Evolutionary conservation across 129 eudicot genomes (phyloP).

Genomic region (Gnaphalium uliginosum): DNA sequence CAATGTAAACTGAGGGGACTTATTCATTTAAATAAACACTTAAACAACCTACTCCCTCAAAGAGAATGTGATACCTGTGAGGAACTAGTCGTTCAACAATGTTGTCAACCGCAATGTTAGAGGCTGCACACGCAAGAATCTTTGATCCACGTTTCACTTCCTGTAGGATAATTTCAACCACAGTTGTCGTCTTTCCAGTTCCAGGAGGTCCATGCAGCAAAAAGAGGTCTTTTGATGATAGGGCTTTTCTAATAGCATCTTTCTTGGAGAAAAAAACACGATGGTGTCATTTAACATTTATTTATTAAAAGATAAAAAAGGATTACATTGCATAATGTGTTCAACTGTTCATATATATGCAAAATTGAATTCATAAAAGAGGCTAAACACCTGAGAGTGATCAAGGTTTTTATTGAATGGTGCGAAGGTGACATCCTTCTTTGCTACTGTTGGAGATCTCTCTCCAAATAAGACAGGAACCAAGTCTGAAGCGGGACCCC

Average conservation of each 20-base stretch:
- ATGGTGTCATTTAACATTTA: slow-evolving; percentile 1
- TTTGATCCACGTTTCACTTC: slow-evolving; percentile 98
- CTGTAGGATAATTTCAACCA: slow-evolving; percentile 86
- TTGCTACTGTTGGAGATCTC: slow-evolving; percentile 59
- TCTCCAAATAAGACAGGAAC: slow-evolving; percentile 96
- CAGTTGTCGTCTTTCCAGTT: slow-evolving; percentile 97
- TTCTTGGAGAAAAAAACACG: slow-evolving; percentile 53
- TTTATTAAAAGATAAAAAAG: neutral
- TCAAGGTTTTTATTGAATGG: slow-evolving; percentile 80
- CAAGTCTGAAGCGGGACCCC: slow-evolving; percentile 89
- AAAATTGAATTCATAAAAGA: slow-evolving; percentile 5
- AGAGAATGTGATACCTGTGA: slow-evolving; percentile 56
- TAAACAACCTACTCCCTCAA: neutral
- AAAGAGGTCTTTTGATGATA: slow-evolving; percentile 89
- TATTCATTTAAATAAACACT: too few species aligned
- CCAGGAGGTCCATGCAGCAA: slow-evolving; percentile 99
- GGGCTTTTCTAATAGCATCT: slow-evolving; percentile 86
- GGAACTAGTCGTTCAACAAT: slow-evolving; percentile 95
- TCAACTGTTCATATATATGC: neutral
- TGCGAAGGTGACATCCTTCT: slow-evolving; percentile 69
- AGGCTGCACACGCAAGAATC: slow-evolving; percentile 98
- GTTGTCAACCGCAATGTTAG: slow-evolving; percentile 97
- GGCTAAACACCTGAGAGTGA: slow-evolving; percentile 80
- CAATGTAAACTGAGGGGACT: too few species aligned
- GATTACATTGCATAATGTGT: neutral